Base-by-base conservation (phyloP, 139 green algal genomes). In the Chlorella sorokiniana region DNA sequence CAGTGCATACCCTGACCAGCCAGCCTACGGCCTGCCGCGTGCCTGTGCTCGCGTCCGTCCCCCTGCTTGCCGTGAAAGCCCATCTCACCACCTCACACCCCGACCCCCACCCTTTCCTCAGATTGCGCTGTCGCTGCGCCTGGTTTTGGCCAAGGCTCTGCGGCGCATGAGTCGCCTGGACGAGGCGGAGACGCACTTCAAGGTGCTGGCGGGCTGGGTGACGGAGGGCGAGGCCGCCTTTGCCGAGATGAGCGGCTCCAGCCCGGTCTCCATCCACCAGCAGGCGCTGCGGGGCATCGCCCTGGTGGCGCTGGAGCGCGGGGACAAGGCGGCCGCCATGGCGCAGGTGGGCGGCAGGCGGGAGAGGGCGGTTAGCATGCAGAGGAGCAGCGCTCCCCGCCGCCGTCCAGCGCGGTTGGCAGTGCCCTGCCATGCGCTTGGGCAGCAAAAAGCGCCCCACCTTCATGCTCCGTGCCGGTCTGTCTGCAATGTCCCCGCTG, bases 201-300 rank as follows among this genome's bases (percentile, higher is more conserved):
- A 86, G 33, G 67, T 82, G 29, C 76, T 89, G 75, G 85, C 85
- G 63, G 86, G 87, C 23, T 92, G 91, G 81, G 90, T 93, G 59
- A 93, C 86, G 41, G 93, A 96, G 82, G 93, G 93, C 25, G 91
- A 94, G 63, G 81, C 86, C 10, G 88, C 86, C 0, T 95, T 95
- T 83, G 88, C 84, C 16, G 86, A 88, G 70, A 81, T 95, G 83
- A 89, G 88, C 14, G 93, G 91, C 65, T 82, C 89, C n/a, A 69
- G 90, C 5, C 88, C 92, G 11, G 40, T 89, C 37, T 87, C 74
- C 78, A 89, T 96, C 61, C 85, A 91, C 79, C 92, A 97, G 84
- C 91, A 97, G 71, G 91, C 89, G 41, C 71, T 93, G 83, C 78
- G 89, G 7, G 89, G 89, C 63, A 85, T 93, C 14, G 89, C 88